Conservation (phyloP, 2,329 filamentous ascomycete genomes). For the Nakataea oryzae region DNA sequence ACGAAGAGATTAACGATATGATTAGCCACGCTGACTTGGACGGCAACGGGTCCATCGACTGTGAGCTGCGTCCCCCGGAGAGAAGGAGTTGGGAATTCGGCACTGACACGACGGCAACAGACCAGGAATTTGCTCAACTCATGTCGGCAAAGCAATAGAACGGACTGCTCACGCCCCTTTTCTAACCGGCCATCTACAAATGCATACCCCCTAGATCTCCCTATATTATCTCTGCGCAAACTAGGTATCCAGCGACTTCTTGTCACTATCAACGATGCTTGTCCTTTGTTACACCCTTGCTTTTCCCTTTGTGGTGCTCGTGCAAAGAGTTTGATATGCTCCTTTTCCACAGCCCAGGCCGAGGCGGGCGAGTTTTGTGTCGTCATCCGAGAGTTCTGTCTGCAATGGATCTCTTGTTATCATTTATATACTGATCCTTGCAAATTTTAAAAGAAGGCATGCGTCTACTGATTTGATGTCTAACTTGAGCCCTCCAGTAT, state of each 20-base stretch:
- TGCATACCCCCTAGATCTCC: neutral
- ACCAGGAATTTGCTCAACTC: conserved; percentile 2
- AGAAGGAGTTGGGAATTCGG: neutral
- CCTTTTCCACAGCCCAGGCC: neutral
- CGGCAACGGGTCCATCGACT: conserved; percentile 54
- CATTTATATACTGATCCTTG: no score
- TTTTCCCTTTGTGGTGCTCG: neutral
- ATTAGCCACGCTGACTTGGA: conserved; percentile 55
- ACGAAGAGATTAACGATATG: conserved; percentile 57
- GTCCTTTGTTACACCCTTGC: neutral
- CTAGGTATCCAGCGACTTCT: neutral
- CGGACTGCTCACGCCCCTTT: neutral
- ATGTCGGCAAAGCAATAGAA: conserved; percentile 2
- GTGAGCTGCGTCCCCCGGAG: conserved; percentile 21
- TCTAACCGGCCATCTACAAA: neutral
- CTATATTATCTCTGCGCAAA: neutral
- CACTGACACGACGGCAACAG: neutral
- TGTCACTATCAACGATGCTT: neutral
- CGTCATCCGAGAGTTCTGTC: neutral
- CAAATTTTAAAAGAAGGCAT: no score
- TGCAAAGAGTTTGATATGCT: neutral
- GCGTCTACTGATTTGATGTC: no score
- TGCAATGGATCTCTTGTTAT: no score
- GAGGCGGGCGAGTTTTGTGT: neutral
- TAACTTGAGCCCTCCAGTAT: no score